Conservation (phyloP, 192 early-diverging fungal genomes). For the Lobulomyces angularis region DNA sequence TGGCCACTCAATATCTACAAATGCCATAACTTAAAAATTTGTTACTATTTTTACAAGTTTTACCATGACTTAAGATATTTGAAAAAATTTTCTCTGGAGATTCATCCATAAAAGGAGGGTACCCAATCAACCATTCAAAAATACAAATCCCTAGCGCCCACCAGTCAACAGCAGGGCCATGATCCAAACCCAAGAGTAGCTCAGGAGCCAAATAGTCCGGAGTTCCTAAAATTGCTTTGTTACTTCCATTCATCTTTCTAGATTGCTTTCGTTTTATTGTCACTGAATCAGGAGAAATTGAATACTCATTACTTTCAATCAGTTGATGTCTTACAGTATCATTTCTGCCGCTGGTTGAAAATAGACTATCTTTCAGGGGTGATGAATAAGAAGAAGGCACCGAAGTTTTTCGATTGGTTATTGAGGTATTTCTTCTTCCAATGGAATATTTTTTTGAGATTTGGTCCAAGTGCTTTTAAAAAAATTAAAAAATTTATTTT, state of each 20-base stretch:
- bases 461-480: no score
- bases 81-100: conserved; percentile 72
- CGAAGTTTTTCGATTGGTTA: background rate
- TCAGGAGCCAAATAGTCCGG: conserved; percentile 94
- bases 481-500: no score
- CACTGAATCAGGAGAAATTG: no score
- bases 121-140: conserved; percentile 80
- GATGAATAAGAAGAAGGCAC: background rate
- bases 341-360: no score
- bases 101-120: conserved; percentile 84
- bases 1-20: conserved; percentile 52
- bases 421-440: no score
- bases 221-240: conserved; percentile 49
- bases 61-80: conserved; percentile 67
- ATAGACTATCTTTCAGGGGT: background rate
- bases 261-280: no score
- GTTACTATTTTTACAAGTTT: conserved; percentile 12
- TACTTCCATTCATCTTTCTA: background rate
- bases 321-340: no score
- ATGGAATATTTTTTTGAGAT: no score
- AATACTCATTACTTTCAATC: no score
- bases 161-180: conserved; percentile 84
- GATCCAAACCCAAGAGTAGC: conserved; percentile 71
- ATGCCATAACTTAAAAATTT: conserved; percentile 47
- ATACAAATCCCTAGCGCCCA: conserved; percentile 88